Base-by-base conservation (phyloP, 1,139 yeast genomes). In the Diutina sp. region DNA sequence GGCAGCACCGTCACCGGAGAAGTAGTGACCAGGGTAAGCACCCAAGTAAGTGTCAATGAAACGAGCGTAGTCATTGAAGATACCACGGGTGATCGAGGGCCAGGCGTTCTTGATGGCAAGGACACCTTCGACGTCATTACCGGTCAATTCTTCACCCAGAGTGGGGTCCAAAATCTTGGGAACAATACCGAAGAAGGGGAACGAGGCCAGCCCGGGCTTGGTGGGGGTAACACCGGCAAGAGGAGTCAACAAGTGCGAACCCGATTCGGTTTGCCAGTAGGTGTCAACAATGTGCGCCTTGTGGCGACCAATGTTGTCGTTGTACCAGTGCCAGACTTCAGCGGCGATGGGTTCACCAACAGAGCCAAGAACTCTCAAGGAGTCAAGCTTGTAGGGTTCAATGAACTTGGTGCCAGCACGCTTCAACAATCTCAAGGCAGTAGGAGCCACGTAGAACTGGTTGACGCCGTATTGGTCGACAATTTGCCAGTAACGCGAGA, bases 291-390 rank as follows among this genome's bases (percentile, higher is more conserved):
- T 82, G 65, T 87, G 89, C 56, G 87, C 85, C 68, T 85, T 78
- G 54, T 80, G 82, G 64, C 87, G 79, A 64, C 96, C 96, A 64
- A 88, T 82, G 62, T 83, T 77, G 61, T 86, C 89, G 65, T 83
- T 84, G 69, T 87, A 88, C 96, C 96, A 88, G 67, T 86, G 90
- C 96, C 96, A 88, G 58, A 88, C 90, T 67, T 88, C 96, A 51
- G 91, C 89, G 45, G 96, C 95, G 69, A 88, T 88, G 60, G 96
- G 96, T 70, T 88, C 96, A 67, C 96, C 96, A 54, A 88, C 96
- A 12, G 95, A 84, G 29, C 96, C 96, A 59, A 88, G 76, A 44
- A 83, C 84, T 65, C 96, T 78, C 60, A 88, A 65, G 2, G 90
- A 78, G 57, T 81, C 77, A 65, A 88, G 76, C 63, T 87, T 85